Base-by-base conservation (phyloP, 805 yeast species). In the Candida anglica region DNA sequence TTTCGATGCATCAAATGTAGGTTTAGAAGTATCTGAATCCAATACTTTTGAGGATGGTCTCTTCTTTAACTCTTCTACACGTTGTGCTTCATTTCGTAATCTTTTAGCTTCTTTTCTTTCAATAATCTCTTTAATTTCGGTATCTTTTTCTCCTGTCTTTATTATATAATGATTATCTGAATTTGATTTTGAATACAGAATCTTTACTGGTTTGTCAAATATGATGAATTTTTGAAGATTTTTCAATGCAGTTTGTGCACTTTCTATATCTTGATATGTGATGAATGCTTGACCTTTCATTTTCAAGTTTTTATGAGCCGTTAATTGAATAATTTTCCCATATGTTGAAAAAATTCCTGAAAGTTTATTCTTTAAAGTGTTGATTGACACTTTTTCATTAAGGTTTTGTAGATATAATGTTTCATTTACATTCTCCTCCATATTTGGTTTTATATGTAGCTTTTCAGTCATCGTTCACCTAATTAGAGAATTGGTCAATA, bases 221-320 rank as follows among this genome's bases (percentile, higher is more conserved):
- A 82, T 35, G 15, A 57, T 57, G 19, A 46, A 39, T 10, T 69
- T 66, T 30, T 75, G 60, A 24, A 73, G 43, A 13, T 49, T 56
- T n/a, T 61, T 58, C 3, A 71, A 48, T 0, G 82, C 83, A 26
- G 49, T 46, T 3, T 50, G 37, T 1, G 88, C 79, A 4, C 60
- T 55, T 3, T 62, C 61, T 1, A 47, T 46, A 14, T 53, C 48
- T 3, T 59, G 66, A 33, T 79, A 75, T 0, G 85, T 75, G 5
- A 86, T 68, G 53, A 85, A 86, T 1, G 95, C 95, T 54, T 86
- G 95, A 2, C 96, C 96, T 37, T 81, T 71, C 72, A 81, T 68
- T 41, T 66, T 71, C n/a, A 85, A 47, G 43, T 77, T 80, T 39
- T 71, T 72, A 37, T 76, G 78, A 1, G 86, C 76, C 2, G 73